Conservation (phyloP, 306 rosid species). For the Medicago ruthenica region DNA sequence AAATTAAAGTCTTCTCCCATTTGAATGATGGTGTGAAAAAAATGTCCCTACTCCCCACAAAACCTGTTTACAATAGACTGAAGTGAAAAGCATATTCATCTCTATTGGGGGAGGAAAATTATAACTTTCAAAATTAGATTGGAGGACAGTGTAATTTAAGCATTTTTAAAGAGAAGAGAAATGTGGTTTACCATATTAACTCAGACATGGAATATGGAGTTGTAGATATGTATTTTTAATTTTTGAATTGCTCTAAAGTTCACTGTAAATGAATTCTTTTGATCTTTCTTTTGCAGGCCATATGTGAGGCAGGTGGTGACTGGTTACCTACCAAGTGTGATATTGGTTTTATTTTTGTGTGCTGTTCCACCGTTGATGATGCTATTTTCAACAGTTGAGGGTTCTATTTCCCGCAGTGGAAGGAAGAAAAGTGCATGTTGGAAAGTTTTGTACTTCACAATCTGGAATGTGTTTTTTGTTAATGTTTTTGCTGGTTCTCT, state of each 20-base stretch:
- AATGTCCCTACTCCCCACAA: not conserved
- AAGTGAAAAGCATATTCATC: slow-evolving; percentile 11
- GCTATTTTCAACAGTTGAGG: slow-evolving; percentile 79
- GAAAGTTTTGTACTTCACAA: slow-evolving; percentile 90
- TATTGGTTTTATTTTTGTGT: slow-evolving; percentile 71
- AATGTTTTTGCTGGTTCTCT: slow-evolving; percentile 83
- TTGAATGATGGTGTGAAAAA: slow-evolving; percentile 2
- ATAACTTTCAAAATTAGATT: slow-evolving; percentile 2
- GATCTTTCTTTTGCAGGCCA: slow-evolving; percentile 54
- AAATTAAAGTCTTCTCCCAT: not conserved
- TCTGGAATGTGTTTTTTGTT: slow-evolving; percentile 96
- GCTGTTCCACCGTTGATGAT: slow-evolving; percentile 86
- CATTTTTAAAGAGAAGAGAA: not conserved
- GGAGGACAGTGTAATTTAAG: not conserved
- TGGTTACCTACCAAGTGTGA: slow-evolving; percentile 95
- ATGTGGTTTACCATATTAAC: not conserved
- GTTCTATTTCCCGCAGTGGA: slow-evolving; percentile 80
- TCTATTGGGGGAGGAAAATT: not conserved
- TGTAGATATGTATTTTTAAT: slow-evolving; percentile 2
- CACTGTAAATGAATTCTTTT: slow-evolving; percentile 32
- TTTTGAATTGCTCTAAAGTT: slow-evolving; percentile 31
- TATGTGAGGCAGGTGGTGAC: slow-evolving; percentile 70
- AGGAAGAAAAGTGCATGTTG: slow-evolving; percentile 93
- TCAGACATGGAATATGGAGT: slow-evolving; percentile 27
- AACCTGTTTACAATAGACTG: not conserved